phyloP scores from a whole-genome alignment of 768 basidiomycete species.

The Agrocybe praecox region DNA sequence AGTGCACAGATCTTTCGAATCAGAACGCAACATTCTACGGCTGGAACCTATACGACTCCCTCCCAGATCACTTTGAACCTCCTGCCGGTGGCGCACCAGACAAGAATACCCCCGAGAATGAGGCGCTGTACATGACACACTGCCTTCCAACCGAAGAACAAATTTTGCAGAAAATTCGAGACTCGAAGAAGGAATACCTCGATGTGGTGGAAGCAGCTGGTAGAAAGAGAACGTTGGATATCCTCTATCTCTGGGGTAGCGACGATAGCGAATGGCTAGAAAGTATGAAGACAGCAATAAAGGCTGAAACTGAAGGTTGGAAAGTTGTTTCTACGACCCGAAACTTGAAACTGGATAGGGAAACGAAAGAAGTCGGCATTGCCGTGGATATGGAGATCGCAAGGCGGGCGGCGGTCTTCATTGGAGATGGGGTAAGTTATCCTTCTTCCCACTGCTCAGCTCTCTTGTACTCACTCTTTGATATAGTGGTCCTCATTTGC shows the following conservation, averaged over 20 bases:
- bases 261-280: conserved; percentile 47
- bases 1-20: conserved; percentile 40
- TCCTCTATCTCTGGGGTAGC: conserved; percentile 52
- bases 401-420: conserved; percentile 48
- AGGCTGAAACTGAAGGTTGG: conserved; percentile 30
- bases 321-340: conserved; percentile 44
- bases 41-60: conserved; percentile 46
- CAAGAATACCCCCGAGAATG: conserved; percentile 41
- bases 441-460: too few species aligned
- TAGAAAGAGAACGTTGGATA: conserved; percentile 30
- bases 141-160: conserved; percentile 45
- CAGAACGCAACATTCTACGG: conserved; percentile 49
- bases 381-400: conserved; percentile 60
- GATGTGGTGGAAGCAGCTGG: conserved; percentile 13
- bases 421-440: conserved; percentile 55
- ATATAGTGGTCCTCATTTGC: conserved; percentile 16
- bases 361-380: conserved; percentile 47
- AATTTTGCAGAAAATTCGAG: conserved; percentile 38
- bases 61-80: conserved; percentile 47
- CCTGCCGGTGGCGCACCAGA: conserved; percentile 36
- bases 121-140: conserved; percentile 39
- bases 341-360: conserved; percentile 43
- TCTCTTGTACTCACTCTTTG: not conserved
- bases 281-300: conserved; percentile 30
- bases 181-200: conserved; percentile 36